Conservation (phyloP, 306 rosid genomes). For the Gleditsia sinensis region DNA sequence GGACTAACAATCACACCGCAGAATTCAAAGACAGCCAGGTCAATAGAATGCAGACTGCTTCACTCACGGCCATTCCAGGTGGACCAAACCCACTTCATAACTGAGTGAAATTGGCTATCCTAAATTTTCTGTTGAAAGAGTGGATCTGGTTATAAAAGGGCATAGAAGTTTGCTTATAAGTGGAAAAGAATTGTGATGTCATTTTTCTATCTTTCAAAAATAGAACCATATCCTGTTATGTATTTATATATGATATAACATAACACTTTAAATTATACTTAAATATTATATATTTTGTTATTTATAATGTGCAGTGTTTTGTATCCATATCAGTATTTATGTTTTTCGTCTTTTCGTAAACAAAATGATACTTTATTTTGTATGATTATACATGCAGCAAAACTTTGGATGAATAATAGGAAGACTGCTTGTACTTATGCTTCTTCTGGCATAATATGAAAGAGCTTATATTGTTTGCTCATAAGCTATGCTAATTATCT, state of each 20-base stretch:
- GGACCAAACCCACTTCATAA: constrained; percentile 87
- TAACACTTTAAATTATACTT: too few species aligned
- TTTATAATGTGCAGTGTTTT: too few species aligned
- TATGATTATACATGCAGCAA: too few species aligned
- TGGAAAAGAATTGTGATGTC: background rate
- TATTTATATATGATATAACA: background rate
- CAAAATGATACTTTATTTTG: too few species aligned
- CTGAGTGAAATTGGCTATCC: constrained; percentile 27
- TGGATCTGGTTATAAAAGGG: constrained; percentile 36
- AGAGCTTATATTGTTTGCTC: constrained; percentile 3
- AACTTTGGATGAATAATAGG: too few species aligned
- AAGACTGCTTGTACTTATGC: too few species aligned
- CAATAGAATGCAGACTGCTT: constrained; percentile 43
- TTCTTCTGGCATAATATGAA: constrained; percentile 16
- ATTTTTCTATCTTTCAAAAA: constrained; percentile 8
- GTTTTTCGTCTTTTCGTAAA: too few species aligned
- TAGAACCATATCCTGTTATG: too few species aligned
- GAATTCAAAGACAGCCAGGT: constrained; percentile 33
- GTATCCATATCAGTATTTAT: too few species aligned
- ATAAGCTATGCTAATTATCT: constrained; percentile 12
- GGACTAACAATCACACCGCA: constrained; percentile 23
- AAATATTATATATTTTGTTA: too few species aligned
- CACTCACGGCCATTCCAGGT: constrained; percentile 54
- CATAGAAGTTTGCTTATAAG: constrained; percentile 5
- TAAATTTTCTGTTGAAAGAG: constrained; percentile 16